phyloP scores from a whole-genome alignment of 495 filamentous ascomycete species.

The Extremus antarcticus region DNA sequence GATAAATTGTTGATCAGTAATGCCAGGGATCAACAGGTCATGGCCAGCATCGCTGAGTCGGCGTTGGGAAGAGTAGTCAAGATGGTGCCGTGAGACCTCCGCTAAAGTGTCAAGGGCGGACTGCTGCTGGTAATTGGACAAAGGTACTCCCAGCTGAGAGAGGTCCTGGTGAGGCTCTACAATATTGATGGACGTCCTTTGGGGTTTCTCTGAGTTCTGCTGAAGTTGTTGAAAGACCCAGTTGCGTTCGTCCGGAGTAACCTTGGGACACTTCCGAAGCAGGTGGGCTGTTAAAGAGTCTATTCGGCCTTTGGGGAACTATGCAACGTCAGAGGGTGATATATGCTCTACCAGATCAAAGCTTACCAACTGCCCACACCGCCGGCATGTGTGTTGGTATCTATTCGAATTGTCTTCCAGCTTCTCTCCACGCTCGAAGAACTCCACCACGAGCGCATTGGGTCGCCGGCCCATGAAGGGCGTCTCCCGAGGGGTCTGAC shows the following conservation, averaged over 20 bases:
- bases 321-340: conserved; percentile 10
- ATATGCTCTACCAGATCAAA: not conserved
- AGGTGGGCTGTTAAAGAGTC: conserved; percentile 69
- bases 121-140: conserved; percentile 37
- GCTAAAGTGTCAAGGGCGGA: conserved; percentile 70
- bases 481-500: not conserved
- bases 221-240: conserved; percentile 9
- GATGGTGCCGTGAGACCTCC: conserved; percentile 61
- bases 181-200: not conserved
- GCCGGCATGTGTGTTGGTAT: conserved; percentile 78
- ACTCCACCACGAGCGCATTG: conserved; percentile 70
- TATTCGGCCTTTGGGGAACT: conserved; percentile 71
- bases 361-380: conserved; percentile 56
- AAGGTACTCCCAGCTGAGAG: conserved; percentile 34
- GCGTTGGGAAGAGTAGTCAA: conserved; percentile 21
- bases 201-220: not conserved
- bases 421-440: conserved; percentile 72
- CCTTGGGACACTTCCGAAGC: conserved; percentile 60
- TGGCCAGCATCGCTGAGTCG: not conserved
- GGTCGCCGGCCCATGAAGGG: conserved; percentile 63
- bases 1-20: not conserved
- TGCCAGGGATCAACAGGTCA: not conserved
- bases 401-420: conserved; percentile 75
- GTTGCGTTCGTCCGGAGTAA: conserved; percentile 9
- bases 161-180: not conserved